Base-by-base conservation (phyloP, 1,284 basidiomycete genomes). In the Microbotryum saponariae region DNA sequence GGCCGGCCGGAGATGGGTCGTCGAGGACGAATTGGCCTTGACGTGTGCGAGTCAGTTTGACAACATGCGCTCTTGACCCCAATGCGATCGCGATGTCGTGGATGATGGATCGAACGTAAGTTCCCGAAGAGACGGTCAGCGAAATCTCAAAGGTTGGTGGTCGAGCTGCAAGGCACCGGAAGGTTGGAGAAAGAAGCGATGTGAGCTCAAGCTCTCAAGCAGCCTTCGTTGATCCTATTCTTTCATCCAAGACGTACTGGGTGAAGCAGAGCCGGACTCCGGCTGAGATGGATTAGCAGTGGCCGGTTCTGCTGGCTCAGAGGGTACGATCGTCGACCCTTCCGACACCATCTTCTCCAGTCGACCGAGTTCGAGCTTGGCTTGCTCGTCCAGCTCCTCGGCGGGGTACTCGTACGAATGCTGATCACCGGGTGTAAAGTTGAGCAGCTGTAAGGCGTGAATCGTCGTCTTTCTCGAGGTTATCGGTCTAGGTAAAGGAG, bases 111-210 rank as follows among this genome's bases (percentile, higher is more conserved):
- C 92, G 85, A 52, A 97, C 91, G 72, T 97, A 97, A n/a, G 92
- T 97, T 27, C 92, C 92, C n/a, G 88, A 88, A 20, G 89, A 91
- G 9, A 96, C 93, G 61, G 82, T 87, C 91, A 97, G 93, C 59
- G 82, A 82, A 64, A 97, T 78, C 12, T 87, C 86, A 74, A 97
- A 94, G n/a, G 85, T 86, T 0, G 85, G 82, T 1, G 91, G 88
- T 18, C 59, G 61, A 14, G 54, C 59, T 52, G 44, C 20, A 37
- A 46, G 73, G 6, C 27, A 27, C 27, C 27, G 69, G 48, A 72
- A 56, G 16, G 53, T 42, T 54, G 70, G 5, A 31, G 1, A 10
- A 1, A 9, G n/a, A 20, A 21, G 50, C 54, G 37, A 42, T 4
- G 12, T 42, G 37, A 42, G 37, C 37, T 42, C 37, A 42, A 42